phyloP scores from a whole-genome alignment of 2,329 filamentous ascomycete genomes.

The Cercospora zeina region DNA sequence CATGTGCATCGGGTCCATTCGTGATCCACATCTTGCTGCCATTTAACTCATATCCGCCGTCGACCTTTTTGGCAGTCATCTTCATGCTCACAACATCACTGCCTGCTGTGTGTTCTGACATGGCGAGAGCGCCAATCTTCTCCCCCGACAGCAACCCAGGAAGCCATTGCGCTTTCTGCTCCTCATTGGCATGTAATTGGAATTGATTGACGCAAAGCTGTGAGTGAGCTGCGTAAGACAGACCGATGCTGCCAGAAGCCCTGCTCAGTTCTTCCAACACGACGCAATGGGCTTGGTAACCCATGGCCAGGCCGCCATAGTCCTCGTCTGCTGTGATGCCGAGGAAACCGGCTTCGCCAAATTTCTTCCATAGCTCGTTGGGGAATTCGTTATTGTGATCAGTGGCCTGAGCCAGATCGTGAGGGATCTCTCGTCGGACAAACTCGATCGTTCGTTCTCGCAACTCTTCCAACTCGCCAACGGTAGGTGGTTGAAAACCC shows the following conservation, averaged over 20 bases:
- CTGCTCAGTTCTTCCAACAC: constrained; percentile 94
- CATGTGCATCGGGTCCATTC: constrained; percentile 90
- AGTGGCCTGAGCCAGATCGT: constrained; percentile 77
- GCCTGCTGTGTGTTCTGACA: constrained; percentile 89
- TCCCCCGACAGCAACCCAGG: constrained; percentile 78
- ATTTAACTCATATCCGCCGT: constrained; percentile 82
- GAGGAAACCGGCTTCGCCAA: constrained; percentile 85
- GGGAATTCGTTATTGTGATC: constrained; percentile 88
- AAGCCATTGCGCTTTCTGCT: constrained; percentile 79
- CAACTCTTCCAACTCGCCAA: constrained; percentile 74
- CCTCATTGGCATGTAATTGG: constrained; percentile 77
- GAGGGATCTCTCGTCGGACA: constrained; percentile 78
- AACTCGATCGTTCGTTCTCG: constrained; percentile 87
- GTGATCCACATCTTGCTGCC: constrained; percentile 99
- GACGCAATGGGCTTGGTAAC: constrained; percentile 93
- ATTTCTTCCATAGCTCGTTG: constrained; percentile 85
- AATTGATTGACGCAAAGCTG: constrained; percentile 97
- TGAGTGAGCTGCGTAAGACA: constrained; percentile 93
- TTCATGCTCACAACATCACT: constrained; percentile 97
- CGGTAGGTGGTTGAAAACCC: constrained; percentile 67
- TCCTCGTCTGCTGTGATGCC: constrained; percentile 93
- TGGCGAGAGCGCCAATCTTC: constrained; percentile 83
- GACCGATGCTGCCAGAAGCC: constrained; percentile 74
- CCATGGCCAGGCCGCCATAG: constrained; percentile 84
- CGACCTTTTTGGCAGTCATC: constrained; percentile 74